phyloP scores from a whole-genome alignment of 2,329 filamentous ascomycete species.

The Monosporascus sp. region DNA sequence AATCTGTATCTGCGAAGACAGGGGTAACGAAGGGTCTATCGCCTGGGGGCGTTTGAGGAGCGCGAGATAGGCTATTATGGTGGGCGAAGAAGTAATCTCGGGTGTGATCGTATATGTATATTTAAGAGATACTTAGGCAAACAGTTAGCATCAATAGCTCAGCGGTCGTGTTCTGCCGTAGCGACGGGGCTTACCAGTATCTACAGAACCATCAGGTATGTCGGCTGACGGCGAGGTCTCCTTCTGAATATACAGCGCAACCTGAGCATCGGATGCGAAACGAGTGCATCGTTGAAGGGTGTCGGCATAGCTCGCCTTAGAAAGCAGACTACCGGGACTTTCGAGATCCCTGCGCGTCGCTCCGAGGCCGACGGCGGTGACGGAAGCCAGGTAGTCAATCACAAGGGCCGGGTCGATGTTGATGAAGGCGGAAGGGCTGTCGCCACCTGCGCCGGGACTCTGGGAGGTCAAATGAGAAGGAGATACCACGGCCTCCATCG shows the following conservation, averaged over 20 bases:
- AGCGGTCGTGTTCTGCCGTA: background rate
- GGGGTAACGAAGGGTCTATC: conserved; percentile 75
- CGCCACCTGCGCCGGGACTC: conserved; percentile 41
- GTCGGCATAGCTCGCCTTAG: conserved; percentile 64
- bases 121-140: conserved; percentile 34
- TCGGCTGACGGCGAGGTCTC: conserved; percentile 56
- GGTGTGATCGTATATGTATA: conserved; percentile 77
- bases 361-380: conserved; percentile 69
- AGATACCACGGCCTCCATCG: conserved; percentile 49
- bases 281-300: conserved; percentile 82
- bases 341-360: conserved; percentile 75
- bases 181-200: conserved; percentile 33
- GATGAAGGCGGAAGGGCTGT: conserved; percentile 40
- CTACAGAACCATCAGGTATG: conserved; percentile 42
- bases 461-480: conserved; percentile 37
- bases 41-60: conserved; percentile 85
- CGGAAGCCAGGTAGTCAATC: conserved; percentile 64
- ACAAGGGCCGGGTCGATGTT: conserved; percentile 63
- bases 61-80: conserved; percentile 80
- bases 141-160: conserved; percentile 20
- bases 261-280: conserved; percentile 84
- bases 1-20: conserved; percentile 85
- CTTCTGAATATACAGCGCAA: conserved; percentile 87
- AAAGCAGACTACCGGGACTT: conserved; percentile 75
- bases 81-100: conserved; percentile 73